Evolutionary conservation across 192 early-diverging fungal species (phyloP).

Genomic region (Linnemannia hyalina): DNA sequence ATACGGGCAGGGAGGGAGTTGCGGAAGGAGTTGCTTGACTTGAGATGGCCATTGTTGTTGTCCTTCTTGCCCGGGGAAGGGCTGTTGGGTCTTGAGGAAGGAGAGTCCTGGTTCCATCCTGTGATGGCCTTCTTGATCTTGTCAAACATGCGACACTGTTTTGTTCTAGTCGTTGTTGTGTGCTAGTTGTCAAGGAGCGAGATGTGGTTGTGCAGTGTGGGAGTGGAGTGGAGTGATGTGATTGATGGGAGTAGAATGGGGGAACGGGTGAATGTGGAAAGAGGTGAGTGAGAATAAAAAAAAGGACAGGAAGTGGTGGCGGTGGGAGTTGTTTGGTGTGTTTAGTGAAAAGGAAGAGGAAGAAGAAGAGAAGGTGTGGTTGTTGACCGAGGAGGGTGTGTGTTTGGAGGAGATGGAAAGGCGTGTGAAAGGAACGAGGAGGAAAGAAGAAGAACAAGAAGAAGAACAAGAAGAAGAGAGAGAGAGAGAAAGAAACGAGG

Average conservation of each 20-base stretch:
- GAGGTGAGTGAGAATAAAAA: not conserved
- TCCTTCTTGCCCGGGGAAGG: conserved; percentile 8
- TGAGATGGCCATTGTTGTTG: conserved; percentile 12
- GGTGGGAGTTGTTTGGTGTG: not conserved
- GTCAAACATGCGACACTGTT: conserved; percentile 28
- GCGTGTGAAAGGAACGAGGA: not conserved
- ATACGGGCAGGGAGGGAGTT: conserved; percentile 45
- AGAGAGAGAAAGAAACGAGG: not conserved
- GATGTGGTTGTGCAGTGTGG: not conserved
- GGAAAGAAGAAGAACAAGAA: too few species aligned
- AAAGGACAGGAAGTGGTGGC: not conserved
- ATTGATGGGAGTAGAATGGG: not conserved
- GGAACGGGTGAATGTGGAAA: not conserved
- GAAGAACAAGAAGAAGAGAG: not conserved
- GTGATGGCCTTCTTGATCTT: conserved; percentile 56
- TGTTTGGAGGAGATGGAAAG: not conserved
- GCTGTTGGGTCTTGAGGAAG: conserved; percentile 1
- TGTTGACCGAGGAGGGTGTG: not conserved
- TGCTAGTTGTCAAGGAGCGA: not conserved
- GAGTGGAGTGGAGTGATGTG: not conserved
- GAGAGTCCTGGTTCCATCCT: conserved; percentile 38
- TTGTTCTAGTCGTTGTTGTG: not conserved
- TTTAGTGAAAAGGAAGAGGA: not conserved
- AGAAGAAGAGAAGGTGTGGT: not conserved
- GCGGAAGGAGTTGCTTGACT: conserved; percentile 12